Evolutionary conservation across 805 yeast species (phyloP).

Genomic region (Candida methanosorbosa): DNA sequence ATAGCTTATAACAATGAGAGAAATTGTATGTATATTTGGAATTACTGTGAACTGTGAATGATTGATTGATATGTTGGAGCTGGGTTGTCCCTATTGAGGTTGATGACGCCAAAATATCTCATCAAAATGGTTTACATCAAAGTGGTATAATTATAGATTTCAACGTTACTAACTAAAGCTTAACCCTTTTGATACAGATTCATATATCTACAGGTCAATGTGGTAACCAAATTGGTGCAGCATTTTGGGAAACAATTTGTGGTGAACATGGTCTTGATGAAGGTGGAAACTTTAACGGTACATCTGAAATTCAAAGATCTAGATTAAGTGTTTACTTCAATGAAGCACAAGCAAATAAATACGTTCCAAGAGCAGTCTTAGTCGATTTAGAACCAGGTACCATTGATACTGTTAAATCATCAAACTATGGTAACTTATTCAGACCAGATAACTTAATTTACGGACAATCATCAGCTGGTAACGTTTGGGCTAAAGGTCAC

Average conservation of each 20-base stretch:
- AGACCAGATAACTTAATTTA: slow-evolving; percentile 88
- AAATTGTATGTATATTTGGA: slow-evolving; percentile 26
- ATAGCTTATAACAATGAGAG: slow-evolving; percentile 15
- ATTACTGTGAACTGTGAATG: too few species aligned
- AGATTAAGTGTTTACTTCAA: slow-evolving; percentile 74
- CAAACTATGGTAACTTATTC: slow-evolving; percentile 75
- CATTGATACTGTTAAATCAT: slow-evolving; percentile 73
- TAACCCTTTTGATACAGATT: slow-evolving; percentile 41
- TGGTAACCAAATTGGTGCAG: slow-evolving; percentile 97
- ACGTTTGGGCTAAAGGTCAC: slow-evolving; percentile 96
- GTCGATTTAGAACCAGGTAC: slow-evolving; percentile 95
- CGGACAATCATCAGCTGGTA: slow-evolving; percentile 91
- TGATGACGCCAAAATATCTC: too few species aligned
- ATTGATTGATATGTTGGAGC: too few species aligned
- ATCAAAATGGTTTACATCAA: too few species aligned
- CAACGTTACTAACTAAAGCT: neutral
- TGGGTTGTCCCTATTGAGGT: too few species aligned
- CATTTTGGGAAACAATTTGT: slow-evolving; percentile 89
- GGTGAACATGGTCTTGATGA: slow-evolving; percentile 78
- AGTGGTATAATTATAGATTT: too few species aligned
- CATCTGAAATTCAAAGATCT: slow-evolving; percentile 39
- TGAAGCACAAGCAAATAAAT: slow-evolving; percentile 81
- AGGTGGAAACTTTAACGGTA: slow-evolving; percentile 64
- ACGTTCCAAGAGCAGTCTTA: slow-evolving; percentile 88
- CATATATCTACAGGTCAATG: slow-evolving; percentile 97